Evolutionary conservation across 371 early-diverging fungal genomes (phyloP).

Genomic region (Mucor indicus): DNA sequence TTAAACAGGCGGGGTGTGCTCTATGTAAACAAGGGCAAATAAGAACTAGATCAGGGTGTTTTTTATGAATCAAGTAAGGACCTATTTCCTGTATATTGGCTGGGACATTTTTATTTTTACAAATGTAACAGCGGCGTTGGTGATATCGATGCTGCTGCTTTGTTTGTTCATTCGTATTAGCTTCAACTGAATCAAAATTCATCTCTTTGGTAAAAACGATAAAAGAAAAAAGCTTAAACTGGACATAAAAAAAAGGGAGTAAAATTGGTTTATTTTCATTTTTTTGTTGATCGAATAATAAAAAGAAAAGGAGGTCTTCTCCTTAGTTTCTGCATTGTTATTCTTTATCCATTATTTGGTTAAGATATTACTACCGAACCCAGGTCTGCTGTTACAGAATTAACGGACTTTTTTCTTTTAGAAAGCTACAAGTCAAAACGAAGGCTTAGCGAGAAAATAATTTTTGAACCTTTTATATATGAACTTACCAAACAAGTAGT

Average conservation of each 20-base stretch:
- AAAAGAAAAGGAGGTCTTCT: too few relatives aligned
- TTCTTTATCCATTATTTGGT: too few relatives aligned
- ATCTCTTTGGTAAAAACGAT: too few relatives aligned
- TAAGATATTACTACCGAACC: too few relatives aligned
- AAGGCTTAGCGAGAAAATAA: too few relatives aligned
- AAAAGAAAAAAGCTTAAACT: too few relatives aligned
- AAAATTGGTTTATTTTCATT: too few relatives aligned
- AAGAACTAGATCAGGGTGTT: slow-evolving; percentile 5
- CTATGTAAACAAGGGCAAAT: slow-evolving; percentile 16
- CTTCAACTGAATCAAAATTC: neutral
- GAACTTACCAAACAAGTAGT: slow-evolving; percentile 34
- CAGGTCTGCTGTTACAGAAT: too few relatives aligned
- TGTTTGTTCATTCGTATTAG: too few relatives aligned
- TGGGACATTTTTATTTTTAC: neutral
- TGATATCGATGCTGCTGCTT: neutral
- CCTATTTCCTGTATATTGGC: slow-evolving; percentile 7
- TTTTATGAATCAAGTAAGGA: slow-evolving; percentile 18
- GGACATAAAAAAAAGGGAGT: too few relatives aligned
- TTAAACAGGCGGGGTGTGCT: slow-evolving; percentile 28
- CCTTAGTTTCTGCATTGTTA: too few relatives aligned
- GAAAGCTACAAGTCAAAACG: neutral
- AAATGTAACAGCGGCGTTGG: slow-evolving; percentile 1
- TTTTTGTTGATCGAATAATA: too few relatives aligned
- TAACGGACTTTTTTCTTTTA: slow-evolving; percentile 1
- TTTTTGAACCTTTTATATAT: neutral